Base-by-base conservation (phyloP, 129 eudicot genomes). In the Escallonia rubra region DNA sequence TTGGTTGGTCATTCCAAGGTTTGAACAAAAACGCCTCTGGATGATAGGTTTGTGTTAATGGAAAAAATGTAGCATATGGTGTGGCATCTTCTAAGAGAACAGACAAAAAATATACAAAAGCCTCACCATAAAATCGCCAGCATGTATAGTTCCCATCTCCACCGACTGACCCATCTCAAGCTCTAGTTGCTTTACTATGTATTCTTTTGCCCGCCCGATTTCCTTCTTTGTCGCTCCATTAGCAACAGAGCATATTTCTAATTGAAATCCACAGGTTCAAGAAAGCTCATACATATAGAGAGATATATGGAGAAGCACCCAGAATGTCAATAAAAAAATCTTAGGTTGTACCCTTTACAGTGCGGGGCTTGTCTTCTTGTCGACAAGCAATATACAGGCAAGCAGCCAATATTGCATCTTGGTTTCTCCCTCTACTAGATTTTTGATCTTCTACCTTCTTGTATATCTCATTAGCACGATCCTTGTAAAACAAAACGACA, bases 181-280 rank as follows among this genome's bases (percentile, higher is more conserved):
- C 64, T 75, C 65, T 13, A 67, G 65, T 43, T 75, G 74, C 55
- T 53, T 68, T 41, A 68, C 80, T 41, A 68, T 75, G 58, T 52
- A 75, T 23, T 68, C 70, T 68, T 75, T 75, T 43, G 80, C 74
- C 14, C 65, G 64, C 34, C 80, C 74, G n/a, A 75, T 75, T 52
- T 75, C 80, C 60, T 75, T 75, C 68, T 75, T 75, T 55, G 80
- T 75, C 3, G 80, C 80, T 52, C 74, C 80, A 68, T 68, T 67
- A 43, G 80, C 74, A 46, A 75, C 64, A 55, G 80, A 68, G 49
- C 74, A 61, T 2, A 75, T 75, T 68, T 75, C 80, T 75, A 68
- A 38, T 45, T 46, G 63, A 67, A 58, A 67, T 51, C 41, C 72
- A 73, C 10, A 65, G 48, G 61, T 52, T 61, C 61, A 72, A 41